These are phyloP conservation scores for Alternaria panax DNA, from an alignment of 2,329 filamentous ascomycete species.

Conservation along the genomic window DNA sequence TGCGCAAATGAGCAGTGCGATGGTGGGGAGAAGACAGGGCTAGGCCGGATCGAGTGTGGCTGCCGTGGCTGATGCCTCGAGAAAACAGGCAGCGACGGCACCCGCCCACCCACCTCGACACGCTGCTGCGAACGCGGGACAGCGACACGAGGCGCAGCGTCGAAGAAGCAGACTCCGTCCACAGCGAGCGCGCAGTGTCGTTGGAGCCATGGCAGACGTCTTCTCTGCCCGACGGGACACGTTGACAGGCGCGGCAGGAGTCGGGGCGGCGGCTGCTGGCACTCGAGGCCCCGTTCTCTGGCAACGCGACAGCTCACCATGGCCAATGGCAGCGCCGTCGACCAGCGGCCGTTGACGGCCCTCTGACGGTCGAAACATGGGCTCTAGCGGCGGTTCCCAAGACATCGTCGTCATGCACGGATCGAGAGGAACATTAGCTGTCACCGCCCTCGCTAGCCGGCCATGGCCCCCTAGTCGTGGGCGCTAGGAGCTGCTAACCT, in stretches of 20 bases:
- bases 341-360: slow-evolving; percentile 23
- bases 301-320: slow-evolving; percentile 12
- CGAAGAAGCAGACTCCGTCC: slow-evolving; percentile 18
- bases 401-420: slow-evolving; percentile 41
- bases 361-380: slow-evolving; percentile 35
- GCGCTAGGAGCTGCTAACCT: slow-evolving; percentile 9
- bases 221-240: slow-evolving; percentile 16
- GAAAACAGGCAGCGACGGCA: slow-evolving; percentile 28
- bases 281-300: slow-evolving; percentile 12
- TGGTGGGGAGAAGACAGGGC: slow-evolving; percentile 14
- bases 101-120: slow-evolving; percentile 14
- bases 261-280: slow-evolving; percentile 36
- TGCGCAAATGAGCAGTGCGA: slow-evolving; percentile 28
- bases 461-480: slow-evolving; percentile 17
- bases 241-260: slow-evolving; percentile 32
- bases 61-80: slow-evolving; percentile 24
- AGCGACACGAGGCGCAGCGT: slow-evolving; percentile 28
- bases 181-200: slow-evolving; percentile 21
- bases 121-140: slow-evolving; percentile 24
- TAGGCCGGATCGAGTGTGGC: slow-evolving; percentile 27
- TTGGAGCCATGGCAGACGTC: slow-evolving; percentile 13
- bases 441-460: slow-evolving; percentile 43
- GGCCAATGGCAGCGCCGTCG: slow-evolving; percentile 27
- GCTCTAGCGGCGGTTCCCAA: slow-evolving; percentile 21
- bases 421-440: slow-evolving; percentile 8